A percentile compares a stretch with the other conserved stretches of the same genome.
phyloP scores from a whole-genome alignment of 345 rosid species.

The Sisymbrium altissimum region DNA sequence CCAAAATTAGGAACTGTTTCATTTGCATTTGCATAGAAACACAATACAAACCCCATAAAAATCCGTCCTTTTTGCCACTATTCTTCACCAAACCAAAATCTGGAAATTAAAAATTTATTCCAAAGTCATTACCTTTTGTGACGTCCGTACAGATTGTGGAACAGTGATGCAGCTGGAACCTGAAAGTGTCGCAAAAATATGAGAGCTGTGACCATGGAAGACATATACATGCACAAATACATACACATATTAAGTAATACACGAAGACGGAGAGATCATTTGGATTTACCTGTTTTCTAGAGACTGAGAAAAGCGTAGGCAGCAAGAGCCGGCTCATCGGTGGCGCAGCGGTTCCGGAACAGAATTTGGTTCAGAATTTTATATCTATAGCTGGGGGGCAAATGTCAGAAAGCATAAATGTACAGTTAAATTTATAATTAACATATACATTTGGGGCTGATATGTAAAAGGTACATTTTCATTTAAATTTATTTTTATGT shows the following conservation, averaged over 20 bases:
- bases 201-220: not conserved
- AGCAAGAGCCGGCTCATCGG: conserved; percentile 35
- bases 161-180: conserved; percentile 42
- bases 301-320: conserved; percentile 27
- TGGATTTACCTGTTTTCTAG: conserved; percentile 26
- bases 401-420: not conserved
- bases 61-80: not conserved
- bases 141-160: conserved; percentile 25
- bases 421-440: not conserved
- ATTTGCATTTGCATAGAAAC: not conserved
- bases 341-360: conserved; percentile 21
- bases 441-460: not conserved
- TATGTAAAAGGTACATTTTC: not conserved
- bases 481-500: no score
- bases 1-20: not conserved
- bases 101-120: not conserved
- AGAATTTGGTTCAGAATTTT: not conserved
- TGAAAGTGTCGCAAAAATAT: conserved; percentile 14
- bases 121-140: conserved; percentile 53
- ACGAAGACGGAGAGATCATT: conserved; percentile 4
- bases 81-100: not conserved
- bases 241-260: not conserved
- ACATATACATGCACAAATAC: not conserved
- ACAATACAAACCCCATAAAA: conserved; percentile 7
- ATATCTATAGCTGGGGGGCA: not conserved